Percentiles rank a stretch among this genome's conserved stretches.
phyloP scores from a whole-genome alignment of 2,329 filamentous ascomycete species.

The Bipolaris bicolor region DNA sequence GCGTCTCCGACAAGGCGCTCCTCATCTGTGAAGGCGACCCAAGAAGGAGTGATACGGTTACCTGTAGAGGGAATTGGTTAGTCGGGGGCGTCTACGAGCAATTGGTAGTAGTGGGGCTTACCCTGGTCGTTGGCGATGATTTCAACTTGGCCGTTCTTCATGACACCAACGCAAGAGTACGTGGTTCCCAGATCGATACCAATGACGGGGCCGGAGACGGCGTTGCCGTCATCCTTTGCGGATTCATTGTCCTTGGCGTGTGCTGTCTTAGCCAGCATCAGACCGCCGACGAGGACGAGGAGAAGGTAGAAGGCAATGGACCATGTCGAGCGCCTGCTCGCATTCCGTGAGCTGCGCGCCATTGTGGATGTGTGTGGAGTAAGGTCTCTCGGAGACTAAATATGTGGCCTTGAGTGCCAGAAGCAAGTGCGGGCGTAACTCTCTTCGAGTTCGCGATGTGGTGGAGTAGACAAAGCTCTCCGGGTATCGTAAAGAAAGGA shows the following conservation, averaged over 20 bases:
- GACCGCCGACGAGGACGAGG: slow-evolving; percentile 81
- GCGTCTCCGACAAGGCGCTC: slow-evolving; percentile 97
- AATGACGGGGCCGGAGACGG: slow-evolving; percentile 54
- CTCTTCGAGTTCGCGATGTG: slow-evolving; percentile 32
- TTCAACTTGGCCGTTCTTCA: slow-evolving; percentile 53
- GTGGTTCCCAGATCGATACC: slow-evolving; percentile 95
- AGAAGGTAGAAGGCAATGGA: slow-evolving; percentile 90
- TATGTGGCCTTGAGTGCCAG: slow-evolving; percentile 25
- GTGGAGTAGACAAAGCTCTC: slow-evolving; percentile 31
- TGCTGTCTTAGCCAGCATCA: slow-evolving; percentile 79
- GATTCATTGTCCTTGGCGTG: slow-evolving; percentile 74
- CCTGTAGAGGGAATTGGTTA: slow-evolving; percentile 39
- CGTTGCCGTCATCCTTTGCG: slow-evolving; percentile 66
- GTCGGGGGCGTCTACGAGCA: slow-evolving; percentile 6
- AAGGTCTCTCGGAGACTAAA: slow-evolving; percentile 16
- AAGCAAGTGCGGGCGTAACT: slow-evolving; percentile 30
- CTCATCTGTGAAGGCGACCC: slow-evolving; percentile 95
- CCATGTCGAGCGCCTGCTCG: slow-evolving; percentile 79
- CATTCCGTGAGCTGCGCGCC: slow-evolving; percentile 66
- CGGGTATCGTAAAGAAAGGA: slow-evolving; percentile 40
- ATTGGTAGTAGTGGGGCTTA: slow-evolving; percentile 21
- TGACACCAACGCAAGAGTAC: slow-evolving; percentile 89
- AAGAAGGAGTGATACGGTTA: slow-evolving; percentile 64
- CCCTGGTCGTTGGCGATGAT: slow-evolving; percentile 55
- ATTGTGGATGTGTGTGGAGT: slow-evolving; percentile 52